These are phyloP conservation scores for Gracilaria vermiculophylla DNA, from an alignment of 23 red algal species.

Conservation along the genomic window DNA sequence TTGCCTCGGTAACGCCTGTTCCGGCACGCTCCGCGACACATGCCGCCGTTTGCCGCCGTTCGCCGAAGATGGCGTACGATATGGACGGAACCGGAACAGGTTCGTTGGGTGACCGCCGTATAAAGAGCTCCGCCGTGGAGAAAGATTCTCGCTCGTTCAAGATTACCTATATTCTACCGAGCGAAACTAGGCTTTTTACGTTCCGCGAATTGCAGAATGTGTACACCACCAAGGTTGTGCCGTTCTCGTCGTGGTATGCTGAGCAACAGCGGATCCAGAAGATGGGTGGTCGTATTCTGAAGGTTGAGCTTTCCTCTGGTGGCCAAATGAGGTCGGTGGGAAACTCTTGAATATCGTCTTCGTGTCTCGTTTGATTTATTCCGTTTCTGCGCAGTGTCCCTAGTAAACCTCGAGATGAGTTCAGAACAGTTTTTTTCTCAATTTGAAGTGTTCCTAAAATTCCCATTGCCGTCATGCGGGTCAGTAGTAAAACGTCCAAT, in stretches of 20 bases:
- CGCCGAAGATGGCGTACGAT: conserved; percentile 81
- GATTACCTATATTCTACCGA: conserved; percentile 86
- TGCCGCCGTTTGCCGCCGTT: background rate
- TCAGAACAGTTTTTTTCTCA: conserved; percentile 16
- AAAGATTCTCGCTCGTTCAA: conserved; percentile 91
- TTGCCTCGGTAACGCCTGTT: background rate
- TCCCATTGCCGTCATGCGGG: background rate
- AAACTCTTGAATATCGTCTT: conserved; percentile 45
- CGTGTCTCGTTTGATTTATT: background rate
- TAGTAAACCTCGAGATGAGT: background rate
- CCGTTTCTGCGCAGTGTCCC: background rate
- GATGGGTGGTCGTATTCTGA: conserved; percentile 95
- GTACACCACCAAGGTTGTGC: conserved; percentile 92
- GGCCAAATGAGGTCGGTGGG: conserved; percentile 82
- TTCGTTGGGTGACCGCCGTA: conserved; percentile 43
- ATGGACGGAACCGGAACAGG: conserved; percentile 87
- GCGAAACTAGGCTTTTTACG: conserved; percentile 77
- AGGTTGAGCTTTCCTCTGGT: conserved; percentile 90
- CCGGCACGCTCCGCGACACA: background rate
- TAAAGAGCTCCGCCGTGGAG: conserved; percentile 88
- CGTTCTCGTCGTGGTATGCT: conserved; percentile 95
- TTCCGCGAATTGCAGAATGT: conserved; percentile 96
- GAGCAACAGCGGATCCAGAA: conserved; percentile 99
- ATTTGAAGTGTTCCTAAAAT: background rate
- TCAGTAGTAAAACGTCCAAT: background rate